Conservation (phyloP, 2,329 filamentous ascomycete species). For the Fusarium siculi region DNA sequence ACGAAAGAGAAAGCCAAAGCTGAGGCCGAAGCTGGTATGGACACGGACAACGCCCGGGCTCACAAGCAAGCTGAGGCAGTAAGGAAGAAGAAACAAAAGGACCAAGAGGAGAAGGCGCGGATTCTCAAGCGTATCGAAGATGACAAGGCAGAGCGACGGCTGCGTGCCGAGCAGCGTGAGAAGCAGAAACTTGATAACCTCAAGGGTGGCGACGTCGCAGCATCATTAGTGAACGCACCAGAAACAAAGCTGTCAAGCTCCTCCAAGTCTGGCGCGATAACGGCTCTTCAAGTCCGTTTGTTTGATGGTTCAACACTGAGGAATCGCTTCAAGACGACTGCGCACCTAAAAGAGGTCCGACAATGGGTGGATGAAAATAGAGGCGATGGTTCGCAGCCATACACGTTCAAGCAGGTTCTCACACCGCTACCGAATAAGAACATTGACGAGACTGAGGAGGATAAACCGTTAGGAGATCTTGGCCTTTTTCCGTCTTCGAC, state of each 20-base stretch:
- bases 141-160: conserved; percentile 75
- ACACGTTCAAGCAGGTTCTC: conserved; percentile 85
- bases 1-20: conserved; percentile 59
- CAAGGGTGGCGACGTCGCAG: conserved; percentile 45
- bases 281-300: conserved; percentile 79
- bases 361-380: conserved; percentile 78
- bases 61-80: conserved; percentile 64
- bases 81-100: conserved; percentile 72
- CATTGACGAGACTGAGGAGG: conserved; percentile 81
- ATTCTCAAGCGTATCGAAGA: conserved; percentile 81
- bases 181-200: conserved; percentile 49
- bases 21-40: conserved; percentile 50
- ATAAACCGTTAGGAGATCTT: conserved; percentile 72
- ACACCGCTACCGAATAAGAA: conserved; percentile 80
- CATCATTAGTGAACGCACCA: conserved; percentile 47
- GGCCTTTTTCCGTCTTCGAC: conserved; percentile 83
- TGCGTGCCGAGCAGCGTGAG: conserved; percentile 63
- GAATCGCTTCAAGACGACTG: conserved; percentile 72
- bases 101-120: conserved; percentile 74
- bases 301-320: conserved; percentile 87
- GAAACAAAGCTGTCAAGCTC: conserved; percentile 48
- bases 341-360: conserved; percentile 76
- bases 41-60: conserved; percentile 47
- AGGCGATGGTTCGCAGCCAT: conserved; percentile 70
- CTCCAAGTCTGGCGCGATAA: conserved; percentile 45